Evolutionary conservation across 495 filamentous ascomycete species (phyloP).

Genomic region (Aspergillus haitiensis): DNA sequence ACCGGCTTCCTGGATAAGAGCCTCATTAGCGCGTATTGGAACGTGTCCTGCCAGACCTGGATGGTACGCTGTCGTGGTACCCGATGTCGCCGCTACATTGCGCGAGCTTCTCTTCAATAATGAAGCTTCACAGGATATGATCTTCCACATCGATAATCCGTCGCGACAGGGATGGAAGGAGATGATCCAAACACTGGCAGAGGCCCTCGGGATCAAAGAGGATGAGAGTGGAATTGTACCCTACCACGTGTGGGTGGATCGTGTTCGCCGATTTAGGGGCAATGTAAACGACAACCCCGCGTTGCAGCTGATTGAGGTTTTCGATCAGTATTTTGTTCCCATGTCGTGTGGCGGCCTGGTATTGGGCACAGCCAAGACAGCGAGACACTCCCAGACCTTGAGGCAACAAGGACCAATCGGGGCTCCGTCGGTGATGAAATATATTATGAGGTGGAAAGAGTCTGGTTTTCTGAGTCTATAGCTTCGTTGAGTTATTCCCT

Average conservation of each 20-base stretch:
- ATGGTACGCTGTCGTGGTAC: conserved; percentile 45
- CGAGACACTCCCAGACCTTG: no score
- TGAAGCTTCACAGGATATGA: conserved; percentile 29
- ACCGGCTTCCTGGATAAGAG: no score
- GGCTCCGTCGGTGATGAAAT: neutral
- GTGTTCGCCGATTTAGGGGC: no score
- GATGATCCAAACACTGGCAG: conserved; percentile 41
- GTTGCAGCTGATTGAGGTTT: no score
- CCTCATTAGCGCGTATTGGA: no score
- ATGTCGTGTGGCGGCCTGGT: no score
- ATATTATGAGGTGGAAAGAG: neutral
- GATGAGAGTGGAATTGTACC: conserved; percentile 34
- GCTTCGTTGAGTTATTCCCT: no score
- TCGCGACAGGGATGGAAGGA: conserved; percentile 49
- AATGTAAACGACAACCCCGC: no score
- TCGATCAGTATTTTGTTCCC: no score
- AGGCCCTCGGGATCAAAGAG: conserved; percentile 38
- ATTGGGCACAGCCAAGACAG: no score
- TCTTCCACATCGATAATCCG: conserved; percentile 61
- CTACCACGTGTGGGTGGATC: conserved; percentile 46
- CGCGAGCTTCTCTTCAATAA: conserved; percentile 41
- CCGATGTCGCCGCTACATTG: conserved; percentile 41
- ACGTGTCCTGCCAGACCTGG: conserved; percentile 37
- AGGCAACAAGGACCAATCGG: neutral
- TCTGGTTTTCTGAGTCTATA: no score